These are phyloP conservation scores for Erythrophleum ivorense DNA, from an alignment of 331 rosid species.

Conservation along the genomic window DNA sequence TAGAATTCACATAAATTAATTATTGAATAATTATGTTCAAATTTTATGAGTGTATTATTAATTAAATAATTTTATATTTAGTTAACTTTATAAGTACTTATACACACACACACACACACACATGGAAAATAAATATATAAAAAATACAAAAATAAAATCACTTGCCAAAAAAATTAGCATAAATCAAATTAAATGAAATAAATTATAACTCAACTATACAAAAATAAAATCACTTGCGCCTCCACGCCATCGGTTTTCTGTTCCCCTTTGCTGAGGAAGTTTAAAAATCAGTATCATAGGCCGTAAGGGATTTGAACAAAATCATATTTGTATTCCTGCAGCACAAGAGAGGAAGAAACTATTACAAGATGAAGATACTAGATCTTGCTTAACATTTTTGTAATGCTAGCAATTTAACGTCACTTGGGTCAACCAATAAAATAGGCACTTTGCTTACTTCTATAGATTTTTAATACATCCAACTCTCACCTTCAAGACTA, in stretches of 20 bases:
- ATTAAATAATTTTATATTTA: too few relatives aligned
- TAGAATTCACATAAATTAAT: too few relatives aligned
- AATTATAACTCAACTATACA: background rate
- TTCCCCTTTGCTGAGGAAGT: background rate
- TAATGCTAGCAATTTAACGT: background rate
- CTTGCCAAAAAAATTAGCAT: too few relatives aligned
- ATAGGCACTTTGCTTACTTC: background rate
- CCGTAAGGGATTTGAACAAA: too few relatives aligned
- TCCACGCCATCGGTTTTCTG: background rate
- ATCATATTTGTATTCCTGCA: background rate
- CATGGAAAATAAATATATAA: too few relatives aligned
- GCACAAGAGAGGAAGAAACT: background rate
- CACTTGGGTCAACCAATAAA: background rate
- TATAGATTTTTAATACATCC: background rate
- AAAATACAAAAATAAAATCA: too few relatives aligned
- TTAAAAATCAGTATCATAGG: background rate
- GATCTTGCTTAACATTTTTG: background rate
- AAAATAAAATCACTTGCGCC: too few relatives aligned
- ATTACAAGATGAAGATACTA: background rate
- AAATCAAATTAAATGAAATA: too few relatives aligned
- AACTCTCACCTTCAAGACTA: constrained; percentile 6
- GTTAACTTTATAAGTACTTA: too few relatives aligned
- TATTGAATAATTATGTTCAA: too few relatives aligned
- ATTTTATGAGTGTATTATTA: too few relatives aligned
- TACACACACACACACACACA: too few relatives aligned